Evolutionary conservation across 345 rosid genomes (phyloP), one percentile per base, ranked within the genome.

Genomic region (Gynandropsis gynandra): DNA sequence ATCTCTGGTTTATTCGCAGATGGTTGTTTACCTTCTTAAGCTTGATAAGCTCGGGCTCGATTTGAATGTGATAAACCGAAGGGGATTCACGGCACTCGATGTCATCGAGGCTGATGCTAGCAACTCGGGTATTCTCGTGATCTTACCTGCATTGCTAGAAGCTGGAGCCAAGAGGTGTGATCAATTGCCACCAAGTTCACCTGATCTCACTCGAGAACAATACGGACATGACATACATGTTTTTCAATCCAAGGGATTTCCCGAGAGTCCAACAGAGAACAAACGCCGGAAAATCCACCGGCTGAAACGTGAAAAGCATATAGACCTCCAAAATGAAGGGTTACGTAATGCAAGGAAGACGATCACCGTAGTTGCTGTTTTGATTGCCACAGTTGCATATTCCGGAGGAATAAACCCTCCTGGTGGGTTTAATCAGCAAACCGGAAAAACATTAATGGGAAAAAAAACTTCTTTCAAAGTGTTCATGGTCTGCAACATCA

Each of bases 321-420:
- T 68, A 15, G 80, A 69, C 39, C 31, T 58, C 21, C 76, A 77
- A 10, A 69, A 27, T 4, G 82, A 80, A 71, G 83, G 75, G 0
- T 18, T 82, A 12, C 80, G 77, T 24, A 82, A 82, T 56, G 86
- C 90, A 1, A 68, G 90, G 6, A 82, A 82, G 20, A 80, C 77
- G 1, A 80, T 82, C 18, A 58, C 72, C 0, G 41, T 82, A 1
- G 86, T 79, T n/a, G 86, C 86, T 0, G 77, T 79, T 16, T 17
- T 79, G 0, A 79, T 82, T 24, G 89, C 89, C 10, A 75, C 85
- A 1, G 81, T 82, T 10, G 45, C 83, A 20, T 82, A 75, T 18
- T 76, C 86, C 6, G 86, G 81, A n/a, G 89, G 86, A 9, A 65
- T 77, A 55, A 80, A 74, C 55, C 90, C 90, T n/a, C 90, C 86